Base-by-base conservation (phyloP, 2,329 filamentous ascomycete genomes). In the Ophiocordyceps camponoti-floridani region DNA sequence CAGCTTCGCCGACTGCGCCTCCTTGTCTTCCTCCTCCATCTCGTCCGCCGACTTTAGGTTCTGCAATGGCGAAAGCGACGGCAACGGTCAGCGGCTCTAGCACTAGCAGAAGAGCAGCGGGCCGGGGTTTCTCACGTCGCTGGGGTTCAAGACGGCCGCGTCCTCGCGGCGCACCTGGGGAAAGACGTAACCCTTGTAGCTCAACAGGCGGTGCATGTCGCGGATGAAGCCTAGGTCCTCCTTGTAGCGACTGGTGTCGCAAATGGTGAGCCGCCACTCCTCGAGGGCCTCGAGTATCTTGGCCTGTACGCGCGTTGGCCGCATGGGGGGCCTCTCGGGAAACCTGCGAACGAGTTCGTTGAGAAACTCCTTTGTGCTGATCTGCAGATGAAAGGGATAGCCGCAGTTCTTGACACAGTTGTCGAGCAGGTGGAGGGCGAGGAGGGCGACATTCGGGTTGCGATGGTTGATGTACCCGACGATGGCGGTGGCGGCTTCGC, bases 341-440 rank as follows among this genome's bases (percentile, higher is more conserved):
- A 98, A 98, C 52, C 91, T 77, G 52, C 91, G 80, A 49, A 98
- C 91, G 48, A 98, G 79, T 68, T 98, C 91, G 65, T 98, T 98
- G 55, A 98, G 78, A 56, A 98, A 98, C 58, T 98, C 91, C 63
- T 98, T 98, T 53, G 91, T 96, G 63, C 84, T 88, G 59, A 98
- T 95, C 64, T 98, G 91, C 47, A 98, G 78, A 59, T 98, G 91
- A 64, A 98, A 98, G 1, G 91, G 88, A 61, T 98, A 98, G 55
- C 91, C 91, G 72, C 91, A 98, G 67, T 98, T 98, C 71, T 98
- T 98, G 64, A 96, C 91, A 64, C 91, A 96, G 50, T 96, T 96
- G 62, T 98, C 91, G 59, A 98, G 84, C 52, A 98, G 77, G 67
- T 81, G 80, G 57, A 96, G 73, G 47, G 91, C 89, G 47, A 96